Percentiles rank a stretch among this genome's conserved stretches.
These are phyloP conservation scores for Solanum pimpinellifolium DNA, from an alignment of 257 asterid species.

Conservation along the genomic window DNA sequence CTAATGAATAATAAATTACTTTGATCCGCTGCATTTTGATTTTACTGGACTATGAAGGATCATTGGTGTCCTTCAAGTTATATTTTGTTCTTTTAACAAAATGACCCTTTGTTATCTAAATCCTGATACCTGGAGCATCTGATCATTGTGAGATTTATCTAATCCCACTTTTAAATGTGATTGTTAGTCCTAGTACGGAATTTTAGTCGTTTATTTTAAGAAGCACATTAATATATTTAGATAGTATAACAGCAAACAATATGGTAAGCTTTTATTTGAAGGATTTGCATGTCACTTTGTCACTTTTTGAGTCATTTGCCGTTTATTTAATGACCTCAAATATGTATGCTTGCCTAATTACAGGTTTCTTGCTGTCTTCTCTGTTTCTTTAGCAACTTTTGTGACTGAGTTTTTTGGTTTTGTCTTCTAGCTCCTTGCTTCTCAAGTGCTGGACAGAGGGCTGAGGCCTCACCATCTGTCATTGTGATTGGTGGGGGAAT, in stretches of 20 bases:
- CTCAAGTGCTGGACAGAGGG: conserved; percentile 37
- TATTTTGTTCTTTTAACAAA: neutral
- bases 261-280: neutral
- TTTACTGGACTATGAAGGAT: neutral
- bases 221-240: neutral
- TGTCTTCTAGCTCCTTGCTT: conserved; percentile 36
- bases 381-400: neutral
- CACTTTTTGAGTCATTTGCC: neutral
- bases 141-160: neutral
- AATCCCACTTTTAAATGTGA: neutral
- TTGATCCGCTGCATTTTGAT: neutral
- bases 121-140: neutral
- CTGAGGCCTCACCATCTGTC: conserved; percentile 55
- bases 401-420: neutral
- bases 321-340: neutral
- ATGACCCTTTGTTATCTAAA: neutral
- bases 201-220: neutral
- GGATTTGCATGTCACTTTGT: neutral
- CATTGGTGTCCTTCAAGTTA: neutral
- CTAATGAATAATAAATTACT: neutral
- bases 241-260: neutral
- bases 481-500: conserved; percentile 91
- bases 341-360: neutral
- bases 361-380: neutral
- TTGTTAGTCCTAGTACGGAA: neutral